phyloP scores from a whole-genome alignment of 257 asterid genomes.

The Ophiorrhiza pumila region DNA sequence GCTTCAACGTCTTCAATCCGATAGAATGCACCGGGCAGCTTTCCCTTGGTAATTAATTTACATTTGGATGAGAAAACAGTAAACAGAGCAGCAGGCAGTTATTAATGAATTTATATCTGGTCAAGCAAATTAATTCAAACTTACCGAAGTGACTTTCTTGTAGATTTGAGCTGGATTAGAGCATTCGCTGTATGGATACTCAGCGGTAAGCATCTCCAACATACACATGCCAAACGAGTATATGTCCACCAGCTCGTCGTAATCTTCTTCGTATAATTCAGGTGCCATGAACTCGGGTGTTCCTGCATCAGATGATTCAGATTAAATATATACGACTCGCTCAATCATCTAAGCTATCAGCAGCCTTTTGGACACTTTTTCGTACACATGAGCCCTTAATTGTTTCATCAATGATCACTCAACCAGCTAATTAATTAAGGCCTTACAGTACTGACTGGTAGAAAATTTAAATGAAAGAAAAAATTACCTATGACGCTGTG shows the following conservation, averaged over 20 bases:
- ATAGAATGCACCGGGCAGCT: conserved; percentile 55
- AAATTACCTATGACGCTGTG: conserved; percentile 70
- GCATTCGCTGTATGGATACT: conserved; percentile 81
- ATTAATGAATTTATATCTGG: no score
- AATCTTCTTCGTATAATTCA: conserved; percentile 76
- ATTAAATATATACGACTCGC: no score
- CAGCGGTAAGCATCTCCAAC: conserved; percentile 73
- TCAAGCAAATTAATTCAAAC: conserved; percentile 6
- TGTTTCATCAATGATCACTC: no score
- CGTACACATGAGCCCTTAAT: no score
- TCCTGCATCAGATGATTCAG: conserved; percentile 30
- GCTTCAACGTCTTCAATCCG: conserved; percentile 59
- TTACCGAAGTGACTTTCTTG: conserved; percentile 85
- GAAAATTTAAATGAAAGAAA: conserved; percentile 7
- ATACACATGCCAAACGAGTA: conserved; percentile 89
- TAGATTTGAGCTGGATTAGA: conserved; percentile 88
- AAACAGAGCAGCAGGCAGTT: not conserved
- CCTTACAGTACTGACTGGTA: no score
- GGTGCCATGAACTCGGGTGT: conserved; percentile 95
- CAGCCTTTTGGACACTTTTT: no score
- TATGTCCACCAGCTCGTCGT: conserved; percentile 68
- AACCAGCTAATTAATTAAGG: no score
- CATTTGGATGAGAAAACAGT: conserved; percentile 5
- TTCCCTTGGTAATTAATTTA: conserved; percentile 67
- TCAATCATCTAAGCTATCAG: not conserved